Conservation (phyloP, 1,139 yeast species). For the Starmera stellimalicola region DNA sequence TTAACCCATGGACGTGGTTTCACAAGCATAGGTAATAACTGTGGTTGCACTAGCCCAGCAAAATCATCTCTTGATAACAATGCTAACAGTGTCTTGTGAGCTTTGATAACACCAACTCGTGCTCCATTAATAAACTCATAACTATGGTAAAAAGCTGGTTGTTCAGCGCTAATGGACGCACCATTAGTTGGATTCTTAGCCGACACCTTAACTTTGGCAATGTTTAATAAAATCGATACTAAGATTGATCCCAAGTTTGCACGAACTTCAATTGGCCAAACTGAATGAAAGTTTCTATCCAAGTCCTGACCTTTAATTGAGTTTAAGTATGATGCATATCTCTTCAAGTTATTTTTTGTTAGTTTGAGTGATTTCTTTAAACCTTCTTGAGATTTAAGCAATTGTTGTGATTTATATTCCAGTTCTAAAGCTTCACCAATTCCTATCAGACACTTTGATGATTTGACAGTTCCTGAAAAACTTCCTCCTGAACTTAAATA, state of each 20-base stretch:
- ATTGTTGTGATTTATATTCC: slow-evolving; percentile 66
- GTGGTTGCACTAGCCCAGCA: slow-evolving; percentile 72
- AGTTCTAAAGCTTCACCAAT: slow-evolving; percentile 82
- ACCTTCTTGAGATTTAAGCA: slow-evolving; percentile 51
- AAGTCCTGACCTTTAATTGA: slow-evolving; percentile 23
- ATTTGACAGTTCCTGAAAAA: slow-evolving; percentile 73
- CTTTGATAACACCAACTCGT: slow-evolving; percentile 70
- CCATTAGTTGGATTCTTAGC: slow-evolving; percentile 79
- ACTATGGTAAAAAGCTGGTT: slow-evolving; percentile 88
- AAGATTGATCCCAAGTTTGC: slow-evolving; percentile 81
- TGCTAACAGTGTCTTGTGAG: slow-evolving; percentile 60
- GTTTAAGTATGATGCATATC: slow-evolving; percentile 23
- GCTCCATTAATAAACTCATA: slow-evolving; percentile 76
- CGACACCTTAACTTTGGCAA: slow-evolving; percentile 69
- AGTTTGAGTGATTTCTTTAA: slow-evolving; percentile 27
- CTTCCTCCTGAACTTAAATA: slow-evolving; percentile 63
- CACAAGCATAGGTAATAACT: slow-evolving; percentile 85
- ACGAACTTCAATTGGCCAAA: slow-evolving; percentile 59
- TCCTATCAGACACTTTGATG: slow-evolving; percentile 70
- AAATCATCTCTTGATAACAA: slow-evolving; percentile 61
- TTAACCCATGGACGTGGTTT: slow-evolving; percentile 83
- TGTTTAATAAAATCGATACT: slow-evolving; percentile 65
- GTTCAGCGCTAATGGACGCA: slow-evolving; percentile 51
- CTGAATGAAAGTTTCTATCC: slow-evolving; percentile 26
- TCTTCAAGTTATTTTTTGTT: slow-evolving; percentile 24